Conservation (phyloP, 1,284 basidiomycete species). For the Gomphus bonarii region DNA sequence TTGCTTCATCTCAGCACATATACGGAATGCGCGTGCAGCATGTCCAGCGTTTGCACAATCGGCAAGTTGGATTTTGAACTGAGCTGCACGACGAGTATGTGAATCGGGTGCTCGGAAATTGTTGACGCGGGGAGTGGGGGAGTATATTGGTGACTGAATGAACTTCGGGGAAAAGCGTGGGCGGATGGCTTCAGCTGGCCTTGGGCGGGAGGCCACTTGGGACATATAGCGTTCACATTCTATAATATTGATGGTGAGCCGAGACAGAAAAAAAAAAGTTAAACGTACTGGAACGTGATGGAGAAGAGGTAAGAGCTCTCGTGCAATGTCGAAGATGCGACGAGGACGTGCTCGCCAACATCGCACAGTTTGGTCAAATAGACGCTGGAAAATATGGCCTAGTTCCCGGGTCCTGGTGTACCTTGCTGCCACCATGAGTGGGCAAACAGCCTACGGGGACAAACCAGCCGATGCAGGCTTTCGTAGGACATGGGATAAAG, state of each 20-base stretch:
- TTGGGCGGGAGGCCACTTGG: not conserved
- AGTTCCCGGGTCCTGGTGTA: not conserved
- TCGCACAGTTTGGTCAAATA: not conserved
- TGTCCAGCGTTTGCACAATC: constrained; percentile 17
- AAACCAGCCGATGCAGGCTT: constrained; percentile 61
- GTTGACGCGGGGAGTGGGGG: constrained; percentile 18
- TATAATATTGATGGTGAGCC: not conserved
- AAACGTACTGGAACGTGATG: not conserved
- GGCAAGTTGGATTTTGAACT: constrained; percentile 27
- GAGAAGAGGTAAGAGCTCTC: not conserved
- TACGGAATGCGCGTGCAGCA: constrained; percentile 15
- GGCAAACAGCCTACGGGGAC: constrained; percentile 42
- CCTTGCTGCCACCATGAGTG: constrained; percentile 35
- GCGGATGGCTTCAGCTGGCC: not conserved
- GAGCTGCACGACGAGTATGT: constrained; percentile 15
- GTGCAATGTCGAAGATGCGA: not conserved
- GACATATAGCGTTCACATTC: constrained; percentile 3
- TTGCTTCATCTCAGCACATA: constrained; percentile 47
- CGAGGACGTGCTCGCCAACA: constrained; percentile 2
- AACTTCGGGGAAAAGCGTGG: not conserved
- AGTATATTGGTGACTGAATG: not conserved
- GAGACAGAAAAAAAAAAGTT: not conserved
- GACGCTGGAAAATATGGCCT: not conserved
- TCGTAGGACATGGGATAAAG: constrained; percentile 79
- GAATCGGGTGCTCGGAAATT: constrained; percentile 18